Percentiles rank a stretch among this genome's conserved stretches.
Conservation (phyloP, 2,329 filamentous ascomycete genomes). For the Trichophyton simii region DNA sequence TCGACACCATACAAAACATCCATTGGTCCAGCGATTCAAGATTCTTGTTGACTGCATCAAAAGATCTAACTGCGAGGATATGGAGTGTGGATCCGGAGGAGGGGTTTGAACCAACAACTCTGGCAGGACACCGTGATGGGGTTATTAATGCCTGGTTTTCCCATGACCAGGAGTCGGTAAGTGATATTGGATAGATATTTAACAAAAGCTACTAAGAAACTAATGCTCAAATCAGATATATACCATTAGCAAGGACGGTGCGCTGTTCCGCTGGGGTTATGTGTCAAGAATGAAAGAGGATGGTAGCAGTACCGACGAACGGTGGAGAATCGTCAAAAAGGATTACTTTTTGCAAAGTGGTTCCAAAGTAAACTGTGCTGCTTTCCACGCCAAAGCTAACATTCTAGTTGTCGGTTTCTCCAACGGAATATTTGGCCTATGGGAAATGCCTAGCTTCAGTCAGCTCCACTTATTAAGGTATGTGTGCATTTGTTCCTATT, state of each 20-base stretch:
- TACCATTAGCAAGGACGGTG: conserved; percentile 94
- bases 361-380: conserved; percentile 76
- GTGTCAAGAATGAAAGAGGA: conserved; percentile 49
- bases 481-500: background rate
- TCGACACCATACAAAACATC: conserved; percentile 71
- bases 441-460: conserved; percentile 92
- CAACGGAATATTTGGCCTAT: conserved; percentile 82
- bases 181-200: conserved; percentile 10
- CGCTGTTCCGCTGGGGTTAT: conserved; percentile 88
- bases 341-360: conserved; percentile 91
- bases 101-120: conserved; percentile 75
- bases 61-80: conserved; percentile 83
- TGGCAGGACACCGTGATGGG: conserved; percentile 80
- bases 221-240: conserved; percentile 49
- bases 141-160: conserved; percentile 97
- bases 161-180: conserved; percentile 67
- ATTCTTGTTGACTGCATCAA: conserved; percentile 86
- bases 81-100: conserved; percentile 86
- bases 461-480: conserved; percentile 70
- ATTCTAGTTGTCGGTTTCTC: conserved; percentile 96
- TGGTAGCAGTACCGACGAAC: conserved; percentile 53
- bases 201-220: no score
- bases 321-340: conserved; percentile 82
- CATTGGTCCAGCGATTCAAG: conserved; percentile 94
- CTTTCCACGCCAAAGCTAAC: conserved; percentile 74